Evolutionary conservation across 1,284 basidiomycete species (phyloP), one percentile per base, ranked within the genome.

Genomic region (Fomitopsis betulina): DNA sequence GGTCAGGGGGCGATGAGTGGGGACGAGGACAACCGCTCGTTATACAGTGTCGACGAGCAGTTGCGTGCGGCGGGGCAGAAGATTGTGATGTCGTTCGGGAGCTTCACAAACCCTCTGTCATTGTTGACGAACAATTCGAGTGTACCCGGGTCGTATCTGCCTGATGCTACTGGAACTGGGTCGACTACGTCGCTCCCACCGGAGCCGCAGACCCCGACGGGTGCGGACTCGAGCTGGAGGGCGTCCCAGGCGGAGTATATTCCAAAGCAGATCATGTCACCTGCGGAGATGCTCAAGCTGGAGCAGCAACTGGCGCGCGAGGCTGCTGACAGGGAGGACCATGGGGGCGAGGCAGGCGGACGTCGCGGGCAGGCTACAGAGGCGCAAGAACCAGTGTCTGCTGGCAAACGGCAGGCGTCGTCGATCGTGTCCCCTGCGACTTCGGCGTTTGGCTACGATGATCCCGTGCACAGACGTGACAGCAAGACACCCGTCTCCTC

Each of bases 181-280:
- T 27, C 39, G 27, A 40, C 40, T 38, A 53, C 12, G 17, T 42
- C 53, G 25, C 39, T 39, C 21, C 23, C 37, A 38, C 49, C 49
- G 32, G 49, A 51, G 6, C 49, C 49, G 15, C 30, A 32, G 51
- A 45, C 23, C 33, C 49, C 12, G 40, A 19, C 33, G 27, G 40
- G 50, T n/a, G 27, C 30, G 17, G 27, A 30, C 45, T 15, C 50
- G 45, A 55, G 58, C 53, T 65, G 65, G 58, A 56, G 68, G 37
- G 49, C 55, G 47, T 69, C 68, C 30, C 65, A 68, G 61, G 56
- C 62, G 45, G 84, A 86, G 25, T 85, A 84, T 67, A 75, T 73
- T 4, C 82, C 84, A 10, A 82, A 86, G 67, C 81, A 80, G 49
- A 88, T 86, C 62, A 80, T 87, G 78, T 82, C 85, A 13, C 82